Evolutionary conservation across 1,139 yeast genomes (phyloP), one percentile per base, ranked within the genome.

Genomic region (Candida labiduridarum): DNA sequence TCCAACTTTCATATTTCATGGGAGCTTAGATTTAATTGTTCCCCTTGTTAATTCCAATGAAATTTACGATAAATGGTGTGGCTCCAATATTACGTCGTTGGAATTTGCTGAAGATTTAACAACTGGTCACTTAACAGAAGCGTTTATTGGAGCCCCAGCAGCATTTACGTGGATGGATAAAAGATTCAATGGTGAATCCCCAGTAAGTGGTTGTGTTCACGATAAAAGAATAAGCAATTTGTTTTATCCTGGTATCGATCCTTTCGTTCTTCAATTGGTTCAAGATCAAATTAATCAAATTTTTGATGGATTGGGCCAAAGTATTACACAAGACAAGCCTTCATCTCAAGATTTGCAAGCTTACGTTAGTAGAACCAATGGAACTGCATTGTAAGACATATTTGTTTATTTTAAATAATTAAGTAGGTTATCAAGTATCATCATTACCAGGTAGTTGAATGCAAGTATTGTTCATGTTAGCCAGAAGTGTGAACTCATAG

Each of bases 1-100:
- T 12, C 76, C 76, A 1, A 45, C 72, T 2, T 71, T 71, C 47
- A 57, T 71, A 11, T 71, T 62, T 57, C 76, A 72, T 48, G 73
- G 73, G 1, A 43, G 52, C 29, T 46, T 60, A 3, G 77, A 71
- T 52, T 55, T 56, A 9, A 59, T 72, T 47, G 68, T 67, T 31
- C 74, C 74, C 2, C 60, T 57, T 45, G 49, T 44, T n/a, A 60
- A 61, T 42, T 58, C 67, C 1, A 55, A 56, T 40, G 59, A 68
- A 49, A 64, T 61, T 6, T 70, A 63, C 51, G 56, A 67, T 15
- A 55, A 51, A 30, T 72, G 73, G 71, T 71, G 76, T 55, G 60
- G 53, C 2, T 56, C 60, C 51, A 73, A 69, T 2, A 63, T 67
- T 22, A 43, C 51, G 11, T 68, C 73, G 0, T 53, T 67, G 18